phyloP scores from a whole-genome alignment of 352 stramenopile species.

The Globisporangium emineosum region DNA sequence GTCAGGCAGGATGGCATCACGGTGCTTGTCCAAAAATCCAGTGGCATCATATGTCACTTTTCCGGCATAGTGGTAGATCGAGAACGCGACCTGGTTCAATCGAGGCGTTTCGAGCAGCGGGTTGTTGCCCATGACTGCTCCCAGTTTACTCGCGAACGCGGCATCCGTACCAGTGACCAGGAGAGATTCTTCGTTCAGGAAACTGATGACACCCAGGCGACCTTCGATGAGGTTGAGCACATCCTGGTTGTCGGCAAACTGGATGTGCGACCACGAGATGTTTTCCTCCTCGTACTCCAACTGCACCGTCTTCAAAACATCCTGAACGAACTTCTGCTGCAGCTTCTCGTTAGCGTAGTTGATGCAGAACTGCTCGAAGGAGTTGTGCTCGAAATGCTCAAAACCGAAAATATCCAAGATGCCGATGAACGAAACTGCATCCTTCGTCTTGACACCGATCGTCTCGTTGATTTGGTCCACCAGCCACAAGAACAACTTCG shows the following conservation, averaged over 20 bases:
- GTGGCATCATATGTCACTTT: conserved; percentile 84
- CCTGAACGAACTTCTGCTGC: conserved; percentile 89
- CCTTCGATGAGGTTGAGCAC: conserved; percentile 90
- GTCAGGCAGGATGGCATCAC: conserved; percentile 77
- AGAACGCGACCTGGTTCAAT: conserved; percentile 80
- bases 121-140: conserved; percentile 88
- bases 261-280: conserved; percentile 89
- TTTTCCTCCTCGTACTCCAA: conserved; percentile 95
- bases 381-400: conserved; percentile 97
- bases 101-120: conserved; percentile 79
- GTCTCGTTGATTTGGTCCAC: conserved; percentile 93
- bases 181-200: conserved; percentile 90
- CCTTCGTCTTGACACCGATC: conserved; percentile 64
- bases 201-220: conserved; percentile 82
- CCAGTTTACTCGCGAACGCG: conserved; percentile 87
- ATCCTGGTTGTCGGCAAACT: conserved; percentile 90
- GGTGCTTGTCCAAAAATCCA: conserved; percentile 85
- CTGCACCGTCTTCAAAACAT: conserved; percentile 91
- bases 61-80: conserved; percentile 83
- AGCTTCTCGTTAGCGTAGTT: conserved; percentile 95
- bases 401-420: conserved; percentile 99
- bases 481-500: conserved; percentile 95
- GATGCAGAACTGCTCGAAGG: conserved; percentile 95
- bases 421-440: conserved; percentile 80
- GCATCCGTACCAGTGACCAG: conserved; percentile 79